Percentiles rank a stretch among this genome's conserved stretches.
These are phyloP conservation scores for Leptographium lundbergii DNA, from an alignment of 2,329 filamentous ascomycete genomes.

Conservation along the genomic window DNA sequence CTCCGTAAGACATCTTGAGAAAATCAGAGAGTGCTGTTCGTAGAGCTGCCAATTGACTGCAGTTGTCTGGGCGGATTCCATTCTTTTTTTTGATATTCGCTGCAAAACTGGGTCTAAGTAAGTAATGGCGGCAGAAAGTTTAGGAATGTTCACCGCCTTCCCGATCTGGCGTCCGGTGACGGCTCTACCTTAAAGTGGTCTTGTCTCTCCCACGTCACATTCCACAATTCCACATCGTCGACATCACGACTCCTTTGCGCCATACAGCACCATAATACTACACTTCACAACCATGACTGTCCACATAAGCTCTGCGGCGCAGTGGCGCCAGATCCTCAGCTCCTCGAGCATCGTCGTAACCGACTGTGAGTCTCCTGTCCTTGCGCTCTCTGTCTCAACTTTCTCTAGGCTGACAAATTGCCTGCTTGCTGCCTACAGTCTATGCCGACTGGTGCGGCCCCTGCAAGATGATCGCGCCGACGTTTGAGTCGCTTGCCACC, in stretches of 20 bases:
- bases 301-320: conserved; percentile 49
- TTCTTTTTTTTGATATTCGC: background rate
- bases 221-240: background rate
- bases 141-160: background rate
- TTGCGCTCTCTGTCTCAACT: conserved; percentile 4
- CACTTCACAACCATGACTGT: conserved; percentile 29
- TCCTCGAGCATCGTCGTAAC: conserved; percentile 71
- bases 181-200: too few species aligned
- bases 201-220: background rate
- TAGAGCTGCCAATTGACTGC: too few species aligned
- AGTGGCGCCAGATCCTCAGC: conserved; percentile 61
- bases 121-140: conserved; percentile 1
- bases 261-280: background rate
- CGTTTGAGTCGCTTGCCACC: conserved; percentile 71
- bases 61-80: too few species aligned
- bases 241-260: background rate
- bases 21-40: background rate
- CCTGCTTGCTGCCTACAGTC: conserved; percentile 38
- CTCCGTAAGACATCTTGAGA: conserved; percentile 11
- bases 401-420: conserved; percentile 7
- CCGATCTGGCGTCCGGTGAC: background rate
- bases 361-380: conserved; percentile 50
- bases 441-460: conserved; percentile 93
- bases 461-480: conserved; percentile 83
- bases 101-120: background rate